Evolutionary conservation across 768 basidiomycete genomes (phyloP).

Genomic region (Xerocomus spinulosus): DNA sequence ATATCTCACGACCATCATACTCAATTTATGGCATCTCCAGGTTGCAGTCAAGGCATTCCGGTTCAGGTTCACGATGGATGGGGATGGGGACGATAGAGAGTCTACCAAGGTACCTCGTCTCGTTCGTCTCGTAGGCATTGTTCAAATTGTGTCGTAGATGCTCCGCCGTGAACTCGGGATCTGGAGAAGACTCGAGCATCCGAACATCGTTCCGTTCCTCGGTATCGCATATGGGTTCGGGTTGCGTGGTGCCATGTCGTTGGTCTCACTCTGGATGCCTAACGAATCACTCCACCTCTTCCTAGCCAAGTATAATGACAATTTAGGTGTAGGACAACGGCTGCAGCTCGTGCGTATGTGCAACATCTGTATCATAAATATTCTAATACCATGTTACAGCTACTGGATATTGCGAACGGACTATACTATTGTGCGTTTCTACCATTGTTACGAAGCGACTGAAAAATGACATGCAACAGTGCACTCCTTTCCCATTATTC

Average conservation of each 20-base stretch:
- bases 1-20: background rate
- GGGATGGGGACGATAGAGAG: background rate
- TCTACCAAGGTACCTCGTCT: background rate
- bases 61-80: background rate
- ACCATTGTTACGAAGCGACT: background rate
- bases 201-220: conserved; percentile 23
- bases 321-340: background rate
- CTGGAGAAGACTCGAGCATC: conserved; percentile 25
- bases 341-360: conserved; percentile 14
- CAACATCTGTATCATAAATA: conserved; percentile 8
- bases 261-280: too few species aligned
- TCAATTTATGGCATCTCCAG: background rate
- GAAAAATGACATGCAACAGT: background rate
- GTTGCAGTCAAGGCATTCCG: conserved; percentile 23
- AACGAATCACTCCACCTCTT: too few species aligned
- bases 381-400: conserved; percentile 18
- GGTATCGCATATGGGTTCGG: too few species aligned
- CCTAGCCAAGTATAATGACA: too few species aligned
- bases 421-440: conserved; percentile 1
- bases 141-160: conserved; percentile 3
- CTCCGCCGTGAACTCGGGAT: conserved; percentile 25
- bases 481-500: conserved; percentile 7
- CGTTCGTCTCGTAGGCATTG: background rate
- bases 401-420: conserved; percentile 13
- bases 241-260: too few species aligned